These are phyloP conservation scores for Celoporthe dispersa DNA, from an alignment of 2,329 filamentous ascomycete species.

Conservation along the genomic window DNA sequence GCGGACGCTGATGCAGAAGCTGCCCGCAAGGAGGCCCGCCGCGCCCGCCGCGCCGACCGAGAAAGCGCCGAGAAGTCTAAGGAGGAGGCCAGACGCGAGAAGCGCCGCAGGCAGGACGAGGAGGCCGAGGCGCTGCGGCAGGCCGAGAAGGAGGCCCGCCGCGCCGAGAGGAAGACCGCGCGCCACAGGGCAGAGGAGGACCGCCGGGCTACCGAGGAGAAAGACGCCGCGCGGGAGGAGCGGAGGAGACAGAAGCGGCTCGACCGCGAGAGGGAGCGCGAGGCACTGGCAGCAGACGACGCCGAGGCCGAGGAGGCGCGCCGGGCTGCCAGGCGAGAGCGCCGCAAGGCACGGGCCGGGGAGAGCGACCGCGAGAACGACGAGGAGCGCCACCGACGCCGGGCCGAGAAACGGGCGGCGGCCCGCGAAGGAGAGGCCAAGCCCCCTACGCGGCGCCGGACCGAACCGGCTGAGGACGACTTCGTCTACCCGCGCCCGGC, in stretches of 20 bases:
- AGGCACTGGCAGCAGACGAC: conserved; percentile 50
- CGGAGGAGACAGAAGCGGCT: conserved; percentile 43
- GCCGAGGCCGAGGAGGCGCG: conserved; percentile 28
- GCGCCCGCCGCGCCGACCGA: conserved; percentile 58
- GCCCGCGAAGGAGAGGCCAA: conserved; percentile 47
- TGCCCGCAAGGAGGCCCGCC: conserved; percentile 65
- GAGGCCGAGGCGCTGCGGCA: conserved; percentile 58
- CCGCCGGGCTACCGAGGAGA: conserved; percentile 53
- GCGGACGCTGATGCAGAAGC: conserved; percentile 65
- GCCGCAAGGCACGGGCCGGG: conserved; percentile 49
- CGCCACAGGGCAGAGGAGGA: conserved; percentile 55
- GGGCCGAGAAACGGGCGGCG: conserved; percentile 55
- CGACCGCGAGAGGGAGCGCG: conserved; percentile 48
- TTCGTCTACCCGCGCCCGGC: conserved; percentile 47
- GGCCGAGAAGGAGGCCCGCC: conserved; percentile 63
- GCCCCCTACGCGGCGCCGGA: conserved; percentile 46
- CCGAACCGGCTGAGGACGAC: conserved; percentile 49
- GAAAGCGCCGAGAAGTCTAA: conserved; percentile 50
- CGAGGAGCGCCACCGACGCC: conserved; percentile 57
- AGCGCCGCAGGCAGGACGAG: conserved; percentile 59
- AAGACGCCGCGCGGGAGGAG: conserved; percentile 37
- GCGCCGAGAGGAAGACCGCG: conserved; percentile 56
- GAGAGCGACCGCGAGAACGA: conserved; percentile 51
- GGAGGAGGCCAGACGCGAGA: conserved; percentile 61
- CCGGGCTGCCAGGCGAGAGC: conserved; percentile 50